These are phyloP conservation scores for Epichloe scottii DNA, from an alignment of 2,329 filamentous ascomycete genomes.

Conservation along the genomic window DNA sequence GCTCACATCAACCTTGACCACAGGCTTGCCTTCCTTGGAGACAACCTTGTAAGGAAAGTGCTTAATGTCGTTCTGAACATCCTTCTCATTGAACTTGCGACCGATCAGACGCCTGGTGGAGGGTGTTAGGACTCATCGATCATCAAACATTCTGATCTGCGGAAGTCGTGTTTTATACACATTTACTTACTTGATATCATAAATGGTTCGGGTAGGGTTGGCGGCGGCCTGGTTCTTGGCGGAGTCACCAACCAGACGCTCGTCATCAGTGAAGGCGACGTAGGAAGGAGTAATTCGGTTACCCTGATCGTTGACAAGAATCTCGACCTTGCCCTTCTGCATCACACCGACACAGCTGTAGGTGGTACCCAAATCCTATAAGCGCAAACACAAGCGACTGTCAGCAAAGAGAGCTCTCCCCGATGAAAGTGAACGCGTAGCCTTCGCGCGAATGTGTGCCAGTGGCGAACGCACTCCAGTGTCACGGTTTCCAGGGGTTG, in stretches of 20 bases:
- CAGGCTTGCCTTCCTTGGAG: constrained; percentile 81
- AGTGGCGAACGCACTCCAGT: not conserved
- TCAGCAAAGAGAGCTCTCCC: not conserved
- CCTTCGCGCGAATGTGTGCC: not conserved
- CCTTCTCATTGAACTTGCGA: constrained; percentile 71
- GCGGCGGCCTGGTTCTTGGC: constrained; percentile 88
- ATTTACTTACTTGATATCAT: constrained; percentile 64
- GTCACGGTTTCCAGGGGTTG: not conserved
- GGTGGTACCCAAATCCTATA: constrained; percentile 72
- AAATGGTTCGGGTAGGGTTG: constrained; percentile 67
- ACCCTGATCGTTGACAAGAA: constrained; percentile 92
- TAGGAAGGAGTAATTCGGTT: constrained; percentile 94
- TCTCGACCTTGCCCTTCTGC: constrained; percentile 90
- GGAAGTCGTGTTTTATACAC: not conserved
- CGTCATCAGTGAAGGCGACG: constrained; percentile 93
- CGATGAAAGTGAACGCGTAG: not conserved
- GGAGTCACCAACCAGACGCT: constrained; percentile 92
- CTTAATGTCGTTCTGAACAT: constrained; percentile 89
- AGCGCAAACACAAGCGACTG: not conserved
- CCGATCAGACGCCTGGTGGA: constrained; percentile 64
- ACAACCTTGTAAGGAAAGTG: constrained; percentile 96
- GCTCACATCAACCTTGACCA: constrained; percentile 61
- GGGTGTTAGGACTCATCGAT: not conserved
- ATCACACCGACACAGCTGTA: constrained; percentile 88
- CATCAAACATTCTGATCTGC: not conserved